Conservation (phyloP, 257 asterid species). For the Forsythia suspensa region DNA sequence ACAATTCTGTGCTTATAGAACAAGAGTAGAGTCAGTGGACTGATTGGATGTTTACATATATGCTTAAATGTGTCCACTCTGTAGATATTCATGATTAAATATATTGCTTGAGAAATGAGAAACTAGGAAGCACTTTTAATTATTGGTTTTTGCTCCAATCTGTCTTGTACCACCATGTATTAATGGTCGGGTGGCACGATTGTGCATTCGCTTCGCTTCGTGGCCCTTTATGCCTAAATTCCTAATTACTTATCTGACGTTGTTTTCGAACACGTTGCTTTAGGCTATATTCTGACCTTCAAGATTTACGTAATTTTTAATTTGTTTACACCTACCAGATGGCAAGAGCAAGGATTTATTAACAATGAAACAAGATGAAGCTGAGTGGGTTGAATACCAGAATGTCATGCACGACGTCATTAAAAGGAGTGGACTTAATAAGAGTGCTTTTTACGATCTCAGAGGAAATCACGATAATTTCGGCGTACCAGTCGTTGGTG, state of each 20-base stretch:
- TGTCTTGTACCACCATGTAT: background rate
- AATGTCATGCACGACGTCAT: slow-evolving; percentile 72
- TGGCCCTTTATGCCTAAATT: background rate
- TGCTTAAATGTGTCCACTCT: background rate
- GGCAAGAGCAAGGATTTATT: slow-evolving; percentile 93
- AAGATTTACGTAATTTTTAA: background rate
- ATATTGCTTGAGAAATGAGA: background rate
- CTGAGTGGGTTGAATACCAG: slow-evolving; percentile 87
- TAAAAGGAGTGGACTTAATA: slow-evolving; percentile 69
- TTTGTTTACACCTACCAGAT: slow-evolving; percentile 46
- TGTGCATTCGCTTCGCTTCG: background rate
- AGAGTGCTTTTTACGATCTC: slow-evolving; percentile 68
- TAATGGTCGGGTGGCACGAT: background rate
- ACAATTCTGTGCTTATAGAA: background rate
- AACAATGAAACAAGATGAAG: slow-evolving; percentile 76
- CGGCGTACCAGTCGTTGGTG: slow-evolving; percentile 71
- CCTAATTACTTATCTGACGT: background rate
- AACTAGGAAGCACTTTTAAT: background rate
- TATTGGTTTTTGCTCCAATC: background rate
- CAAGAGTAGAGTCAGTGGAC: background rate
- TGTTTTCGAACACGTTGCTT: background rate
- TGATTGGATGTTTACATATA: background rate
- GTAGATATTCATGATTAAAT: background rate
- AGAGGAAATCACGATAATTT: slow-evolving; percentile 96
- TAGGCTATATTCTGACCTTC: slow-evolving; percentile 14